phyloP scores from a whole-genome alignment of 345 rosid genomes.

The Hypericum androsaemum region DNA sequence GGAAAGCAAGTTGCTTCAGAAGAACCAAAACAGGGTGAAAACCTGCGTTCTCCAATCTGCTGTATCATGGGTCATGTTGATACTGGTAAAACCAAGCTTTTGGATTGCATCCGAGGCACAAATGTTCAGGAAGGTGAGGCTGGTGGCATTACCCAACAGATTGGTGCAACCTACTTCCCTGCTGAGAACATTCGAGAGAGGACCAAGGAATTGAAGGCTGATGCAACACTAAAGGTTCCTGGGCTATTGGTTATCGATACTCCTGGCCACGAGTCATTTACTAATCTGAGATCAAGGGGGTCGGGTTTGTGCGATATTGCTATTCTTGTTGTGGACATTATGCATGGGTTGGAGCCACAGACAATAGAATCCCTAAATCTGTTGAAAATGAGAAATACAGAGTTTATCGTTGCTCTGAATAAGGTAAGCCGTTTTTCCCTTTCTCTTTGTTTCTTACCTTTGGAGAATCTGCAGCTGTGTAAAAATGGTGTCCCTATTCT shows the following conservation, averaged over 20 bases:
- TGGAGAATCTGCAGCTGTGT: background rate
- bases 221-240: slow-evolving; percentile 87
- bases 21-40: slow-evolving; percentile 32
- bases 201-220: slow-evolving; percentile 85
- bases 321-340: slow-evolving; percentile 89
- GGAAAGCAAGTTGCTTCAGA: slow-evolving; percentile 24
- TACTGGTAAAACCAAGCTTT: slow-evolving; percentile 90
- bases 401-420: slow-evolving; percentile 87
- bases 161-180: slow-evolving; percentile 96
- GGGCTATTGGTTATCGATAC: slow-evolving; percentile 96
- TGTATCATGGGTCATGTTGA: slow-evolving; percentile 99
- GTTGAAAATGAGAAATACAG: slow-evolving; percentile 69
- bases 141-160: slow-evolving; percentile 98
- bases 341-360: slow-evolving; percentile 88
- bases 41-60: slow-evolving; percentile 88
- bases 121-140: slow-evolving; percentile 99
- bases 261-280: slow-evolving; percentile 91
- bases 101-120: slow-evolving; percentile 94
- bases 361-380: slow-evolving; percentile 91
- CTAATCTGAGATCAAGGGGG: slow-evolving; percentile 85
- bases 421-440: slow-evolving; percentile 40
- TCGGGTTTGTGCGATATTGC: slow-evolving; percentile 96
- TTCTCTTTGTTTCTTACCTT: background rate
- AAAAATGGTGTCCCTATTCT: no score
- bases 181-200: slow-evolving; percentile 88